phyloP scores from a whole-genome alignment of 192 early-diverging fungal species.

The Allomyces macrogynus region DNA sequence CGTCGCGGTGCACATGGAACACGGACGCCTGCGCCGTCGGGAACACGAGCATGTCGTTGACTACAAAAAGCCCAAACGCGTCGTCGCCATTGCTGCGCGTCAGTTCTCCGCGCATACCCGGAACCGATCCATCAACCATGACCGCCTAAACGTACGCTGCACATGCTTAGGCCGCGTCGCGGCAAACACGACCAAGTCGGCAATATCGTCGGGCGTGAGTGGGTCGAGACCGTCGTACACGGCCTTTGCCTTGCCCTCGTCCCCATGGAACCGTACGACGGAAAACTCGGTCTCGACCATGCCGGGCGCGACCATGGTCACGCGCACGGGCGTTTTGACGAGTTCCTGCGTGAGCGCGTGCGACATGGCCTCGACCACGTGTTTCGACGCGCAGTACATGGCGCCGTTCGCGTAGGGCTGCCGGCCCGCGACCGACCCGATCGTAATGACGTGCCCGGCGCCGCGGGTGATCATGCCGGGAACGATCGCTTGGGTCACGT shows the following conservation, averaged over 20 bases:
- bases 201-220: slow-evolving; percentile 47
- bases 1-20: not conserved
- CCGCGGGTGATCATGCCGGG: slow-evolving; percentile 49
- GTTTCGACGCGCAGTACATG: slow-evolving; percentile 68
- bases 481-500: slow-evolving; percentile 55
- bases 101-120: too few species aligned
- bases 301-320: slow-evolving; percentile 63
- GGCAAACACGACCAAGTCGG: slow-evolving; percentile 58
- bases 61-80: not conserved
- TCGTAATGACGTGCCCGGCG: slow-evolving; percentile 64
- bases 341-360: slow-evolving; percentile 53
- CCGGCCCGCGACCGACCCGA: slow-evolving; percentile 54
- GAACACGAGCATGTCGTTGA: not conserved
- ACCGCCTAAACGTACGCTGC: not conserved
- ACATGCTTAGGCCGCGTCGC: slow-evolving; percentile 31
- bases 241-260: slow-evolving; percentile 33
- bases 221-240: slow-evolving; percentile 65
- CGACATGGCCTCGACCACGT: slow-evolving; percentile 63
- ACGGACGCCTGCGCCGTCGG: not conserved
- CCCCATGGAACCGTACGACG: slow-evolving; percentile 50
- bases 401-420: slow-evolving; percentile 27
- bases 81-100: too few species aligned
- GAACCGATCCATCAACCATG: too few species aligned
- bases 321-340: slow-evolving; percentile 41
- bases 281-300: slow-evolving; percentile 86